These are phyloP conservation scores for Erigeron canadensis DNA, from an alignment of 129 eudicot species.

Conservation along the genomic window DNA sequence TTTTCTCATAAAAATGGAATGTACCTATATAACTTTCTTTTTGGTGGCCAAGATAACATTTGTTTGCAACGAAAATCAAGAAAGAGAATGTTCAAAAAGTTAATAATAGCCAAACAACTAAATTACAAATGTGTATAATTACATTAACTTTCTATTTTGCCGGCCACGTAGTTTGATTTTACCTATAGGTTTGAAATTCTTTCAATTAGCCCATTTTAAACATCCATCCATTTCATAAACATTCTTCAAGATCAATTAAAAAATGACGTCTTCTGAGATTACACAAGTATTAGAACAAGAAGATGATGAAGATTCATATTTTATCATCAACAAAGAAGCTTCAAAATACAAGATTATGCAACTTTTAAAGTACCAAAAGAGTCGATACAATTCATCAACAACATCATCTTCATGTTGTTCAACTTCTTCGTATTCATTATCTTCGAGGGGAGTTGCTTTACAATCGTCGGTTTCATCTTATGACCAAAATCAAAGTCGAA, in stretches of 20 bases:
- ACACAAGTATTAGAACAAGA: conserved; percentile 38
- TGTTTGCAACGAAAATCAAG: conserved; percentile 24
- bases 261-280: conserved; percentile 41
- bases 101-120: conserved; percentile 33
- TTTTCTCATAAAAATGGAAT: neutral
- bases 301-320: conserved; percentile 37
- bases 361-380: conserved; percentile 55
- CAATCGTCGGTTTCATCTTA: conserved; percentile 46
- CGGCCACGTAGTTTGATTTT: conserved; percentile 28
- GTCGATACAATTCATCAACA: conserved; percentile 39
- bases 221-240: conserved; percentile 15
- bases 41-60: neutral
- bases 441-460: conserved; percentile 27
- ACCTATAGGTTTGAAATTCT: conserved; percentile 13
- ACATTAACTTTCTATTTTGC: conserved; percentile 16
- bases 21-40: no score
- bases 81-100: conserved; percentile 32
- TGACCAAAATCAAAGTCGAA: conserved; percentile 30
- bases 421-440: conserved; percentile 40
- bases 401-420: conserved; percentile 26
- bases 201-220: conserved; percentile 3
- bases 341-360: conserved; percentile 46
- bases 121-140: conserved; percentile 24
- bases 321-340: conserved; percentile 43
- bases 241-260: conserved; percentile 7